Percentiles rank a stretch among this genome's conserved stretches.
phyloP scores from a whole-genome alignment of 1,284 basidiomycete genomes.

The Veloboletus limbatus region DNA sequence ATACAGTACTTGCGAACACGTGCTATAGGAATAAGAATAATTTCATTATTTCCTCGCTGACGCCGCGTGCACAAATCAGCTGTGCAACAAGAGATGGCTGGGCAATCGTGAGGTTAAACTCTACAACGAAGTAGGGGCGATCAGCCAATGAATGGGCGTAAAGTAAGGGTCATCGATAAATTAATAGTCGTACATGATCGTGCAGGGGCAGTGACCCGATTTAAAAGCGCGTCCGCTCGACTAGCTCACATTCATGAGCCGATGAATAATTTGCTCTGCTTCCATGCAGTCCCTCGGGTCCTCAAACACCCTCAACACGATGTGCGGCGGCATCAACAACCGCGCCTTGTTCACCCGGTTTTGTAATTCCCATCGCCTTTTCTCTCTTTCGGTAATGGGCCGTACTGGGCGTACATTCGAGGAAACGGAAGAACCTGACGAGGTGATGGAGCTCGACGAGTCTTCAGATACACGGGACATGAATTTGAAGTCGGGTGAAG shows the following conservation, averaged over 20 bases:
- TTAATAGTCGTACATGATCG: neutral
- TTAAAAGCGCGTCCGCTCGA: neutral
- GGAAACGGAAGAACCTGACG: slow-evolving; percentile 21
- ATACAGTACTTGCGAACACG: neutral
- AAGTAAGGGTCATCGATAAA: slow-evolving; percentile 2
- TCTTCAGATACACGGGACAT: slow-evolving; percentile 19
- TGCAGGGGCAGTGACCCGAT: too few species aligned
- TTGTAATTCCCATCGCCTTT: slow-evolving; percentile 55
- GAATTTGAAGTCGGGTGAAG: slow-evolving; percentile 7
- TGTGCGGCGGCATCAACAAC: slow-evolving; percentile 48
- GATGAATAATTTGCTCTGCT: slow-evolving; percentile 39
- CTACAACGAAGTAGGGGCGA: neutral
- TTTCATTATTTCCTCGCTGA: too few species aligned
- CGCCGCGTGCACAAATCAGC: too few species aligned
- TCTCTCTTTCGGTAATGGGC: slow-evolving; percentile 48
- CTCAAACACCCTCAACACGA: slow-evolving; percentile 63
- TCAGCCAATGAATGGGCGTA: neutral
- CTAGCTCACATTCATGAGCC: slow-evolving; percentile 2
- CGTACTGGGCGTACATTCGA: slow-evolving; percentile 14
- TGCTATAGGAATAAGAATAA: too few species aligned
- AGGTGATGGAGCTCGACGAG: slow-evolving; percentile 21
- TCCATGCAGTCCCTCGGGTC: slow-evolving; percentile 67
- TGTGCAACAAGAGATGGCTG: neutral
- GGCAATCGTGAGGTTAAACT: neutral
- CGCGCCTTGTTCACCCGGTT: slow-evolving; percentile 58